Evolutionary conservation across 108 stramenopile species (phyloP).

Genomic region (Cyclostephanos invisitatus): DNA sequence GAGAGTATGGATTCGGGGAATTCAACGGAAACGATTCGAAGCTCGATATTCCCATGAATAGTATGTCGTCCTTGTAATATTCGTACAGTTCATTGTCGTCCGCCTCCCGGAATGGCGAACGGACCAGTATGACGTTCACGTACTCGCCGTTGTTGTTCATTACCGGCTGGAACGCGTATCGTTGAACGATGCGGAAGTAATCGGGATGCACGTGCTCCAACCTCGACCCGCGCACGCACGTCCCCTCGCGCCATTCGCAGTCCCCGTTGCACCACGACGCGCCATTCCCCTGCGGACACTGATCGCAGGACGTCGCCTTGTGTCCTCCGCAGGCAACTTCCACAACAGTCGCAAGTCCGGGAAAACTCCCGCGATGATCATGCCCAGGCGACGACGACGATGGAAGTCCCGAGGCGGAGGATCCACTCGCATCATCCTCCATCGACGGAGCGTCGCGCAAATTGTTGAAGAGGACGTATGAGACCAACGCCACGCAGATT

Average conservation of each 20-base stretch:
- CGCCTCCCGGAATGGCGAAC: conserved; percentile 29
- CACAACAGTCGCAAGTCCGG: conserved; percentile 16
- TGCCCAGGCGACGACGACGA: not conserved
- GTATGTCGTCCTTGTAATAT: conserved; percentile 45
- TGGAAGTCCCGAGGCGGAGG: not conserved
- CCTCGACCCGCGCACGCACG: conserved; percentile 25
- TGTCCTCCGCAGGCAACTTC: conserved; percentile 41
- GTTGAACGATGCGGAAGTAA: conserved; percentile 34
- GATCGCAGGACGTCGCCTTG: conserved; percentile 37
- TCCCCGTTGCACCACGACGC: conserved; percentile 49
- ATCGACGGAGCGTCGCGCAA: not conserved
- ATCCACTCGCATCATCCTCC: not conserved
- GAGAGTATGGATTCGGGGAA: conserved; percentile 46
- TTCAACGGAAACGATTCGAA: conserved; percentile 46
- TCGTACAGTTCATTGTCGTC: conserved; percentile 42
- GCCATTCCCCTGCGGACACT: conserved; percentile 47
- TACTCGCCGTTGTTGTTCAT: conserved; percentile 30
- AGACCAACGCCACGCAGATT: not conserved
- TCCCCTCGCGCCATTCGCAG: conserved; percentile 35
- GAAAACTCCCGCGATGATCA: conserved; percentile 20
- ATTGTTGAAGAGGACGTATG: not conserved
- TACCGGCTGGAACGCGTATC: conserved; percentile 49
- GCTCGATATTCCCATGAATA: conserved; percentile 48
- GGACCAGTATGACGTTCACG: conserved; percentile 47
- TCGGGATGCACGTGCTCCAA: conserved; percentile 40